A percentile compares a stretch with the other conserved stretches of the same genome.
These are phyloP conservation scores for Smallanthus sonchifolius DNA, from an alignment of 129 eudicot genomes.

Conservation along the genomic window DNA sequence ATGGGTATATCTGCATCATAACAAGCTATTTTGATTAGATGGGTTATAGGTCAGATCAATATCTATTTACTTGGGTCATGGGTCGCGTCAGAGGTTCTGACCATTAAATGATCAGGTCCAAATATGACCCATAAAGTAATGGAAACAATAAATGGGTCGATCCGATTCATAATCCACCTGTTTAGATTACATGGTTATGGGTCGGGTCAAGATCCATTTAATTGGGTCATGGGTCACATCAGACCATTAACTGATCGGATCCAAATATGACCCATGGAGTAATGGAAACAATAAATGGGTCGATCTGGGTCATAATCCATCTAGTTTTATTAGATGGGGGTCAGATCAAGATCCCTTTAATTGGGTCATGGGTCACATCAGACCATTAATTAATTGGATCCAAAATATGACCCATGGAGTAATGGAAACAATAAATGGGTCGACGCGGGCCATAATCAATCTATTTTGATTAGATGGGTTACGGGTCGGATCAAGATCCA, in stretches of 20 bases:
- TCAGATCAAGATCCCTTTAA: neutral
- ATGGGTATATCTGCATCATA: neutral
- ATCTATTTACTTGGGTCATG: too few relatives aligned
- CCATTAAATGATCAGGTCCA: neutral
- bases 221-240: neutral
- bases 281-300: neutral
- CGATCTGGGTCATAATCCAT: neutral
- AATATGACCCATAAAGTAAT: neutral
- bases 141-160: neutral
- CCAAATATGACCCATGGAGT: neutral
- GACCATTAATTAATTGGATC: neutral
- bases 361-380: neutral
- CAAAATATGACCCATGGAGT: neutral
- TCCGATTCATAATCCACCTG: neutral
- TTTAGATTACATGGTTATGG: neutral
- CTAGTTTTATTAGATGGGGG: neutral
- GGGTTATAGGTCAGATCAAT: neutral
- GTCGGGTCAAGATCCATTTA: neutral
- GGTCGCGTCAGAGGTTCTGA: neutral
- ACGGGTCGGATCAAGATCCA: conserved; percentile 2
- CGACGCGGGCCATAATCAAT: too few relatives aligned
- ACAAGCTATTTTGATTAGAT: neutral
- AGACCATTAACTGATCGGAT: neutral
- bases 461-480: too few relatives aligned
- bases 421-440: neutral